Evolutionary conservation across 164 flowering plant species (phyloP).

Genomic region (Sextonia rubra): DNA sequence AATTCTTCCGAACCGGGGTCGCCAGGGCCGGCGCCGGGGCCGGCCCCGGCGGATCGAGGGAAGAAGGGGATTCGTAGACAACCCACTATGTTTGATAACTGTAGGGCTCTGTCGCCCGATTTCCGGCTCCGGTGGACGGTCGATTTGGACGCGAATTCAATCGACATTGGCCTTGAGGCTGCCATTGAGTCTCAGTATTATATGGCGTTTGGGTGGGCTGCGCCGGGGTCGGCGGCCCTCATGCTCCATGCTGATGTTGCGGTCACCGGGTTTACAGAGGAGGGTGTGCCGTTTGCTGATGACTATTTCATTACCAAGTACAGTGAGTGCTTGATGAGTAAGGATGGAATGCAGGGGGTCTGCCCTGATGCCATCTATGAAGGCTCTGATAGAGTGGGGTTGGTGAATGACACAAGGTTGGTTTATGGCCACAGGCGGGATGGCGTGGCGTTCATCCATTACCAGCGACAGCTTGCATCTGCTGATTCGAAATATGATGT

Average conservation of each 20-base stretch:
- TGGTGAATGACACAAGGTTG: slow-evolving; percentile 63
- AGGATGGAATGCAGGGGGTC: slow-evolving; percentile 74
- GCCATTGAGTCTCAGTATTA: slow-evolving; percentile 50
- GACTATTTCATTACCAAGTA: slow-evolving; percentile 76
- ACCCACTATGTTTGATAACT: slow-evolving; percentile 85
- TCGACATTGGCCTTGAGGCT: slow-evolving; percentile 89
- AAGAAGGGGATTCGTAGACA: slow-evolving; percentile 18
- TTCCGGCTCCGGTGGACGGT: slow-evolving; percentile 82
- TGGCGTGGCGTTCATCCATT: slow-evolving; percentile 83
- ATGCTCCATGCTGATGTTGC: slow-evolving; percentile 83
- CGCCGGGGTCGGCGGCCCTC: slow-evolving; percentile 37
- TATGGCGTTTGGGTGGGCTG: slow-evolving; percentile 95
- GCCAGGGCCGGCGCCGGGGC: slow-evolving; percentile 25
- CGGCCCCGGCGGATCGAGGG: background rate
- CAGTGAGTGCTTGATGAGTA: slow-evolving; percentile 64
- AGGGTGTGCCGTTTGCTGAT: slow-evolving; percentile 74
- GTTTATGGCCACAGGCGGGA: slow-evolving; percentile 88
- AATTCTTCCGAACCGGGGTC: slow-evolving; percentile 7
- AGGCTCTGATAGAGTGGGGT: slow-evolving; percentile 36
- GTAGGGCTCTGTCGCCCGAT: slow-evolving; percentile 50
- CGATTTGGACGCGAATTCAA: slow-evolving; percentile 29
- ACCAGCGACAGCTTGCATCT: slow-evolving; percentile 51
- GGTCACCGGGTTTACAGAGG: slow-evolving; percentile 78
- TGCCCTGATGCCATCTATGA: slow-evolving; percentile 83
- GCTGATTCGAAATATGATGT: slow-evolving; percentile 64